Conservation (phyloP, 768 basidiomycete genomes). For the Suillus brevipes region DNA sequence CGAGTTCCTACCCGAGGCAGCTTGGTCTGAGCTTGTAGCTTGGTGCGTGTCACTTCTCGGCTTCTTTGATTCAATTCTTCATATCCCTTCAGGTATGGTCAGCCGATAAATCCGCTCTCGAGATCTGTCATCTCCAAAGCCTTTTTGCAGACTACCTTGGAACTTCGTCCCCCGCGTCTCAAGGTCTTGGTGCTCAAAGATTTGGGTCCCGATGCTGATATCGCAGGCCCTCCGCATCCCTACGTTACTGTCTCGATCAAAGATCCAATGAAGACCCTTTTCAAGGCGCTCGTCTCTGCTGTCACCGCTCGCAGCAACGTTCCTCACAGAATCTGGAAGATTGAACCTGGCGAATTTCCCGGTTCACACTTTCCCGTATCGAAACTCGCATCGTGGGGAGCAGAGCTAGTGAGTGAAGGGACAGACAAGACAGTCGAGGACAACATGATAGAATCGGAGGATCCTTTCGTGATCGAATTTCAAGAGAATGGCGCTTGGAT, state of each 20-base stretch:
- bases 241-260: conserved; percentile 51
- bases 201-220: conserved; percentile 26
- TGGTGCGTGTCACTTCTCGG: conserved; percentile 45
- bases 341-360: conserved; percentile 38
- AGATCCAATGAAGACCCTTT: conserved; percentile 47
- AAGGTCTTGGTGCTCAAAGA: conserved; percentile 50
- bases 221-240: conserved; percentile 31
- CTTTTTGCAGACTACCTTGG: conserved; percentile 52
- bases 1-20: conserved; percentile 70
- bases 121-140: conserved; percentile 69
- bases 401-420: conserved; percentile 44
- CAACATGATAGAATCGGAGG: conserved; percentile 55
- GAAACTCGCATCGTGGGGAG: conserved; percentile 28
- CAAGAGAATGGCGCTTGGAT: conserved; percentile 61
- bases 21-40: conserved; percentile 64
- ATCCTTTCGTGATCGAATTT: conserved; percentile 79
- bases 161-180: conserved; percentile 70
- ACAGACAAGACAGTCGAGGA: conserved; percentile 57
- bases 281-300: conserved; percentile 40
- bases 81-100: conserved; percentile 63
- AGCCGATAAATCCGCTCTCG: conserved; percentile 53
- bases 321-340: conserved; percentile 66
- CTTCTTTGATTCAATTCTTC: not conserved
- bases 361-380: conserved; percentile 31
- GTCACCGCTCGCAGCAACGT: conserved; percentile 34